phyloP scores from a whole-genome alignment of 805 yeast genomes.

The Saccharomycopsis microspora region DNA sequence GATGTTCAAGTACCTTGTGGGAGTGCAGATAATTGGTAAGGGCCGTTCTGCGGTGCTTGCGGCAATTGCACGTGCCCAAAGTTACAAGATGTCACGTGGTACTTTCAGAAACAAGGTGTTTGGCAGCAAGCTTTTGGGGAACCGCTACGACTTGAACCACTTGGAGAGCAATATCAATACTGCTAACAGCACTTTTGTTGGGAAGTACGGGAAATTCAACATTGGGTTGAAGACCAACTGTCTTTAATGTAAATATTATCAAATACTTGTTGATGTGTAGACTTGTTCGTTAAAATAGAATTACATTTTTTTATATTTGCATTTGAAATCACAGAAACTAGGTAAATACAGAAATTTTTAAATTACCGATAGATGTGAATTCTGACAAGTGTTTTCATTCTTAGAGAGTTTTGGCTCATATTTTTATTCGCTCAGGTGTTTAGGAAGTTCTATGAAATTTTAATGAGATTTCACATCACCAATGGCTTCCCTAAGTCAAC shows the following conservation, averaged over 20 bases:
- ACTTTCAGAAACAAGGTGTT: constrained; percentile 14
- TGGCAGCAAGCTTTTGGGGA: constrained; percentile 10
- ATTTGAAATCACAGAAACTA: neutral
- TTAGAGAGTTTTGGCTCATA: no score
- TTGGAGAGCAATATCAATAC: constrained; percentile 8
- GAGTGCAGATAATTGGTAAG: constrained; percentile 6
- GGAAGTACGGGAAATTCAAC: constrained; percentile 12
- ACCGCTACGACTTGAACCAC: constrained; percentile 10
- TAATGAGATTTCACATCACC: no score
- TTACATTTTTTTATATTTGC: neutral
- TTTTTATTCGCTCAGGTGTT: no score
- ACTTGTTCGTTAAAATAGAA: neutral
- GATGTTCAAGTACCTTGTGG: constrained; percentile 13
- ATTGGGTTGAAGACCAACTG: constrained; percentile 12
- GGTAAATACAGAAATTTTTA: no score
- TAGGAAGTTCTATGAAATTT: no score
- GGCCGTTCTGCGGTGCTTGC: constrained; percentile 12
- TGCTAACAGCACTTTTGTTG: constrained; percentile 1
- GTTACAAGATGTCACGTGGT: constrained; percentile 7
- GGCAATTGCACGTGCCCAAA: constrained; percentile 13
- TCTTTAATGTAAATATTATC: neutral
- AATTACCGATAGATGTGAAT: no score
- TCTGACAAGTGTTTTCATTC: no score
- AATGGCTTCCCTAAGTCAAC: no score
- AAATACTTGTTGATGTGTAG: neutral